phyloP scores from a whole-genome alignment of 768 basidiomycete species.

The Chiua virens region DNA sequence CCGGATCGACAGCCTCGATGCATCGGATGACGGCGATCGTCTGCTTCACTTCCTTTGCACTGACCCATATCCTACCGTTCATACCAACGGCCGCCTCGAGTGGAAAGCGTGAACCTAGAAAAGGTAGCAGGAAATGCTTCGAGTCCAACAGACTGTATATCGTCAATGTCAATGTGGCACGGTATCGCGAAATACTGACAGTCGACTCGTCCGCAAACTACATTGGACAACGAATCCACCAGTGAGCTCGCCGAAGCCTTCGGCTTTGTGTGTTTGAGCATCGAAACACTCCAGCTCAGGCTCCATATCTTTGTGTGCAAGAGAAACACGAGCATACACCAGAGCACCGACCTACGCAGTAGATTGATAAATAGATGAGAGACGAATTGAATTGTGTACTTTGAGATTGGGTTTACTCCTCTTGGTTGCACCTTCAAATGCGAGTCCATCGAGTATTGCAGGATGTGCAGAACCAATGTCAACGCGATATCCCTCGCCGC shows the following conservation, averaged over 20 bases:
- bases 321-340: conserved; percentile 88
- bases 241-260: conserved; percentile 92
- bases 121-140: conserved; percentile 77
- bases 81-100: conserved; percentile 87
- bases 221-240: conserved; percentile 82
- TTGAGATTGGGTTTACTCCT: conserved; percentile 93
- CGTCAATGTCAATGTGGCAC: conserved; percentile 1
- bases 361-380: conserved; percentile 5
- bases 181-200: conserved; percentile 48
- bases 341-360: conserved; percentile 75
- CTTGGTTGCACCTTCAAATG: conserved; percentile 96
- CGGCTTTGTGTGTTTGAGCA: conserved; percentile 86
- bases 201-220: conserved; percentile 82
- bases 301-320: conserved; percentile 97
- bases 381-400: conserved; percentile 39
- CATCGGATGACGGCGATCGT: conserved; percentile 76
- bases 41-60: conserved; percentile 66
- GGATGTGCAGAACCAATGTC: conserved; percentile 90
- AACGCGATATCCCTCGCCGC: conserved; percentile 89
- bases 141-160: conserved; percentile 69
- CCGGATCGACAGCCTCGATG: conserved; percentile 80
- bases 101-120: conserved; percentile 79
- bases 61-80: conserved; percentile 93
- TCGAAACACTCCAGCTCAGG: conserved; percentile 97
- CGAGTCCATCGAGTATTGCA: conserved; percentile 83